Conservation (phyloP, 495 filamentous ascomycete species). For the Pseudoneurospora amorphoporcata region DNA sequence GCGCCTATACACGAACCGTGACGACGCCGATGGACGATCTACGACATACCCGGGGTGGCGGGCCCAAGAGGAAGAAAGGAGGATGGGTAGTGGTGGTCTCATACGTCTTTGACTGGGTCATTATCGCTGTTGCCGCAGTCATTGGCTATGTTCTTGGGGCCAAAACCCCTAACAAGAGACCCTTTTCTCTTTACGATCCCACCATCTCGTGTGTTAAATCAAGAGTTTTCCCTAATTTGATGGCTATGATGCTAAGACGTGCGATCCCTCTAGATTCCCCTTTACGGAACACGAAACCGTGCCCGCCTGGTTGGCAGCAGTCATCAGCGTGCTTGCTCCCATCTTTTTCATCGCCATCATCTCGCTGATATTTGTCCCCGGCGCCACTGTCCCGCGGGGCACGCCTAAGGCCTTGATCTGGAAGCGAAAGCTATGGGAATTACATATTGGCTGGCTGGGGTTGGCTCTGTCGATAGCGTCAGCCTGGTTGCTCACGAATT, state of each 20-base stretch:
- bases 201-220: constrained; percentile 31
- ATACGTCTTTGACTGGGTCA: constrained; percentile 39
- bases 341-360: constrained; percentile 58
- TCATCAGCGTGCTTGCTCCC: constrained; percentile 49
- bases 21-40: constrained; percentile 11
- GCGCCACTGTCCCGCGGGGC: constrained; percentile 53
- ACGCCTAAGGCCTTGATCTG: constrained; percentile 56
- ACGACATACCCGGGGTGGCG: constrained; percentile 6
- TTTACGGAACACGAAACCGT: constrained; percentile 67
- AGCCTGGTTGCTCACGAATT: constrained; percentile 69
- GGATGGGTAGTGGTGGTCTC: constrained; percentile 27
- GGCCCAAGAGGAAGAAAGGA: constrained; percentile 13
- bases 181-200: constrained; percentile 36
- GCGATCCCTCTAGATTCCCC: constrained; percentile 50
- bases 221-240: neutral
- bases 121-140: constrained; percentile 28
- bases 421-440: constrained; percentile 70
- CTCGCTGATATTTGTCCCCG: constrained; percentile 56
- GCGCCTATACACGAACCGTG: constrained; percentile 6
- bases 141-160: constrained; percentile 37
- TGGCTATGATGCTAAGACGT: neutral
- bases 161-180: constrained; percentile 47
- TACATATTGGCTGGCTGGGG: constrained; percentile 71
- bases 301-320: constrained; percentile 43
- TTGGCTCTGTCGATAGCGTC: constrained; percentile 54